phyloP scores from a whole-genome alignment of 176 grass and related monocot species.

The Musa beccarii region DNA sequence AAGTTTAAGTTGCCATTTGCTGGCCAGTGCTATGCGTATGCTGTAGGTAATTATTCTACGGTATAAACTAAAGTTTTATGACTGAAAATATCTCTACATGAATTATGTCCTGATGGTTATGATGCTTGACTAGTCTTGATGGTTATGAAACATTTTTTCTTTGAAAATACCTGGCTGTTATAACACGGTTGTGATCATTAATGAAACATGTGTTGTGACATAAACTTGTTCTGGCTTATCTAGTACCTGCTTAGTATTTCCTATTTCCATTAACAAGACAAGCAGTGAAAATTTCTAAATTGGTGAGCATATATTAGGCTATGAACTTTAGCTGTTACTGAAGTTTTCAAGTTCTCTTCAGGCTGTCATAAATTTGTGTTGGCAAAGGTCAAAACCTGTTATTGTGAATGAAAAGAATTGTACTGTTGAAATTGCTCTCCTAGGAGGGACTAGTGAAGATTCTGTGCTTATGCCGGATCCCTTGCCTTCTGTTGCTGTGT shows the following conservation, averaged over 20 bases:
- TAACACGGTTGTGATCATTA: background rate
- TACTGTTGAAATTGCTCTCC: constrained; percentile 81
- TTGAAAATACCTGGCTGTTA: background rate
- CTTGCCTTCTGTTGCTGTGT: constrained; percentile 51
- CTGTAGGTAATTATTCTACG: background rate
- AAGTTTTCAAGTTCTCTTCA: constrained; percentile 29
- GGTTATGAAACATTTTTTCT: background rate
- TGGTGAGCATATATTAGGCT: constrained; percentile 16
- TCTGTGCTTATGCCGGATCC: constrained; percentile 98
- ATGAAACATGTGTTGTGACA: background rate
- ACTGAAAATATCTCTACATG: too few relatives aligned
- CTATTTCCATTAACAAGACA: background rate
- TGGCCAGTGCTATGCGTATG: too few relatives aligned
- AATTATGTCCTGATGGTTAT: too few relatives aligned
- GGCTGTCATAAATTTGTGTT: constrained; percentile 85
- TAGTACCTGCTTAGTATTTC: background rate
- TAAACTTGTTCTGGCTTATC: background rate
- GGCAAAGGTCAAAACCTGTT: constrained; percentile 91
- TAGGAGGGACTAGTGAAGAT: constrained; percentile 73
- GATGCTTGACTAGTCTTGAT: background rate
- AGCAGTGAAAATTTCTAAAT: background rate
- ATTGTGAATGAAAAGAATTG: constrained; percentile 75
- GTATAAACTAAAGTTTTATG: background rate
- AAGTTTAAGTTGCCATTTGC: too few relatives aligned
- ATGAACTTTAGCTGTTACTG: constrained; percentile 23